Evolutionary conservation across 768 basidiomycete genomes (phyloP), one percentile per base, ranked within the genome.

Genomic region (Rhodosporidiobolus sp.): DNA sequence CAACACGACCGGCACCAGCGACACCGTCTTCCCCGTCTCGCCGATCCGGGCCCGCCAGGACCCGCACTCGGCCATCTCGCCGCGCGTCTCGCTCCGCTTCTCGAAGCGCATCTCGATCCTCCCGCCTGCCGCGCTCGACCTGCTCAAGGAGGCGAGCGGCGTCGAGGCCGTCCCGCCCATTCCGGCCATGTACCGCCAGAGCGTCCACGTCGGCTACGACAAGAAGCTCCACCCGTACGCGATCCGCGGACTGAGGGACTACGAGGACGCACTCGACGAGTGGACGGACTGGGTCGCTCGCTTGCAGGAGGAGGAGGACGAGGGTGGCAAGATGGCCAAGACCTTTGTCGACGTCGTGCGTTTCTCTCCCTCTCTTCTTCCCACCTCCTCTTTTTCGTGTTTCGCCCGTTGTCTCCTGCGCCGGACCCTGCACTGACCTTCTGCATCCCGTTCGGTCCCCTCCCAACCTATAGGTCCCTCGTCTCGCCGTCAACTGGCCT

Each of bases 31-130:
- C 46, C 63, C 70, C 0, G 43, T 56, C 26, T 67, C 74, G 17
- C 70, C 68, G 8, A 69, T 66, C 24, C 70, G 71, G 0, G 6
- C 60, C 16, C 61, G 65, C 43, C 66, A 45, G 34, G 55, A 63
- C 58, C 59, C 55, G 11, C 38, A 54, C 38, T 17, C 65, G 59
- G 65, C 69, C 68, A 19, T 78, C 49, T 67, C 79, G 2, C 77
- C 74, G 1, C 72, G 79, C 26, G 78, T 80, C 55, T 76, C 74
- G 24, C 69, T 77, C 28, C 77, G 79, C 6, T 81, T 81, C 76
- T 79, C 79, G 10, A 77, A 78, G 58, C 74, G 80, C 16, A 70
- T 74, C 28, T 77, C 76, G 32, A 75, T 81, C 65, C 76, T 81
- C n/a, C 79, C 80, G 17, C 80, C 79, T 2, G 75, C 79, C 0